Evolutionary conservation across 2,329 filamentous ascomycete species (phyloP).

Genomic region (Albophoma yamanashiensis): DNA sequence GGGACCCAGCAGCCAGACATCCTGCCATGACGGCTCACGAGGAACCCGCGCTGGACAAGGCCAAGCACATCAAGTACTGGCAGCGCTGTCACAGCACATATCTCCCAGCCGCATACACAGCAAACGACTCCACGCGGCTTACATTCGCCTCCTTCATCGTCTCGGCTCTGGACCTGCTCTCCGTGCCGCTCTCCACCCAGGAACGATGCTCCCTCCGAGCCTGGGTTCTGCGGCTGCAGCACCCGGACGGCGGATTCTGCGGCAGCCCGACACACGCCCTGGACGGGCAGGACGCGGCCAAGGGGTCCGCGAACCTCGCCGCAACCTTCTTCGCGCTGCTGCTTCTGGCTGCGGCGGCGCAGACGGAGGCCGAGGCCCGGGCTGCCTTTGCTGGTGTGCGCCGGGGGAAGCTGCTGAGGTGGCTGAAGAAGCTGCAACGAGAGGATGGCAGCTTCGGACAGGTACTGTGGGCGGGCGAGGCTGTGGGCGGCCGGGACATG

Average conservation of each 20-base stretch:
- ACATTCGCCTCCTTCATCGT: slow-evolving; percentile 84
- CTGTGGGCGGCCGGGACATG: slow-evolving; percentile 76
- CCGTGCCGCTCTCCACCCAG: slow-evolving; percentile 38
- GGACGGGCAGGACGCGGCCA: slow-evolving; percentile 30
- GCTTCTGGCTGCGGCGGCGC: slow-evolving; percentile 47
- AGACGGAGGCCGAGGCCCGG: slow-evolving; percentile 24
- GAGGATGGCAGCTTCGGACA: slow-evolving; percentile 88
- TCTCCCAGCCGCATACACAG: slow-evolving; percentile 74
- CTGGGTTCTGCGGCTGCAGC: slow-evolving; percentile 83
- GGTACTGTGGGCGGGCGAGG: slow-evolving; percentile 45
- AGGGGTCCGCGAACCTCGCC: slow-evolving; percentile 57
- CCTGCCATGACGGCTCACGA: neutral
- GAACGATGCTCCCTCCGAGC: slow-evolving; percentile 39
- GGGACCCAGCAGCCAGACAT: neutral
- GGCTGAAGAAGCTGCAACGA: slow-evolving; percentile 69
- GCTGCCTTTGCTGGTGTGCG: slow-evolving; percentile 53
- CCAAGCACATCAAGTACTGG: slow-evolving; percentile 83
- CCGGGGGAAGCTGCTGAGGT: slow-evolving; percentile 55
- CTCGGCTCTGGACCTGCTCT: slow-evolving; percentile 73
- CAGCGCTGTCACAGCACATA: slow-evolving; percentile 73
- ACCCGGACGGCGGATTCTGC: slow-evolving; percentile 78
- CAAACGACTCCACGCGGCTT: slow-evolving; percentile 84
- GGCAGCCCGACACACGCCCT: slow-evolving; percentile 61
- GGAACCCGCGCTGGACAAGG: slow-evolving; percentile 37
- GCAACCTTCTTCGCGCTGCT: slow-evolving; percentile 84